phyloP scores from a whole-genome alignment of 495 filamentous ascomycete genomes.

The Massariosphaeria phaeospora region DNA sequence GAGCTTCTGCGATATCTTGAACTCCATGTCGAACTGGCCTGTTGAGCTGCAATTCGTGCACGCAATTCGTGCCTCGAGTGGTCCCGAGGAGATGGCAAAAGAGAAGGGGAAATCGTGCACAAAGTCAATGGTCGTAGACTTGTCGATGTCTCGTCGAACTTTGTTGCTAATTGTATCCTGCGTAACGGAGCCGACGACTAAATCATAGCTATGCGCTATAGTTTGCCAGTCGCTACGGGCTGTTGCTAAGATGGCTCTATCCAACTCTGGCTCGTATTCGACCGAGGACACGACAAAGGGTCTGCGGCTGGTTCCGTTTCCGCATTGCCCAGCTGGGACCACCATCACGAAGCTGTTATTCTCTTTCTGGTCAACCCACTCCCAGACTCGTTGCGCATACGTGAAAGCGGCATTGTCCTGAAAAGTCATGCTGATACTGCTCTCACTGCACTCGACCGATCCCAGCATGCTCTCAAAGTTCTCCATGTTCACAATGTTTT shows the following conservation, averaged over 20 bases:
- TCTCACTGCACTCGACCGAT: conserved; percentile 37
- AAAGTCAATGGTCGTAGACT: conserved; percentile 36
- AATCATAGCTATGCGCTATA: conserved; percentile 37
- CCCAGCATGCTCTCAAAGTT: conserved; percentile 37
- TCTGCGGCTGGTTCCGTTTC: conserved; percentile 36
- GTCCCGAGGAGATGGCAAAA: conserved; percentile 16
- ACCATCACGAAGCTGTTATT: conserved; percentile 42
- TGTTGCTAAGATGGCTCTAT: conserved; percentile 35
- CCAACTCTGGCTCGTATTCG: conserved; percentile 35
- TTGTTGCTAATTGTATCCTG: neutral
- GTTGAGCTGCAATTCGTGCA: conserved; percentile 38
- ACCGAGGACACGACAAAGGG: conserved; percentile 40
- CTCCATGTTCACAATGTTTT: conserved; percentile 42
- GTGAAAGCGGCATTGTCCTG: conserved; percentile 34
- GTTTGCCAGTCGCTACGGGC: conserved; percentile 37
- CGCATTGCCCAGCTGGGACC: conserved; percentile 41
- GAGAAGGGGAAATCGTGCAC: conserved; percentile 32
- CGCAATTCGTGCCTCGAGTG: conserved; percentile 24
- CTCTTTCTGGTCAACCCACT: conserved; percentile 43
- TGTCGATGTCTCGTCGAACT: conserved; percentile 34
- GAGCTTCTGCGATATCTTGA: conserved; percentile 35
- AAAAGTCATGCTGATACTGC: conserved; percentile 36
- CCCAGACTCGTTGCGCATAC: conserved; percentile 39
- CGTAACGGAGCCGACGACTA: conserved; percentile 35
- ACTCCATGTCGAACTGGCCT: conserved; percentile 40